Evolutionary conservation across 2,329 filamentous ascomycete species (phyloP), one percentile per base, ranked within the genome.

Genomic region (Pseudogymnoascus sp.): DNA sequence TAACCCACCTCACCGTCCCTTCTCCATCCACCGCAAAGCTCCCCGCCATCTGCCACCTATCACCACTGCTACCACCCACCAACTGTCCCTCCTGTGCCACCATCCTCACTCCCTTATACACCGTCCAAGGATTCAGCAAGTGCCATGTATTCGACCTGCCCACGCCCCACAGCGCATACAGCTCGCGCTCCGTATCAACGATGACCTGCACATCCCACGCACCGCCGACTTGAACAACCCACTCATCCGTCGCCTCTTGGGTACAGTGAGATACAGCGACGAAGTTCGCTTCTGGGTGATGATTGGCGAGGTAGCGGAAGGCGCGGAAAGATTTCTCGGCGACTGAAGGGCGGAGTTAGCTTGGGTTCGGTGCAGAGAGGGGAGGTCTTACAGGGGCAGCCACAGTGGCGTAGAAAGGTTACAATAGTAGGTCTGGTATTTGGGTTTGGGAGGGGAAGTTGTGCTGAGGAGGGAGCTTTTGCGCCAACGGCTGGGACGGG

Each of bases 381-480:
- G 20, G 6, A 37, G 6, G 16, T 12, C 2, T 70, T 79, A 88
- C 87, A 89, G 9, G 87, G 87, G 74, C 87, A 89, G 34, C 87
- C 88, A 70, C 87, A 90, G 70, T 90, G 87, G 34, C 88, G 78
- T 5, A 91, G 77, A 68, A 91, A 91, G 14, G 83, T 79, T 18
- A 91, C 73, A 1, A 91, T 70, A 0, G 80, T 82, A 0, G 84
- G 83, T 66, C 81, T 83, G 22, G 71, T 72, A 65, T 75, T 73
- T 0, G 80, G 68, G 64, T 73, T 72, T 1, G 81, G 79, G n/a
- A 88, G 72, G 6, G 70, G 69, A 5, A 89, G 74, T 62, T 78
- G 76, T 25, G 76, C 65, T 28, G 81, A 78, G 5, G 75, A 76
- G 1, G 86, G 86, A 1, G 85, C 85, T 63, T 77, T 75, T 34